Evolutionary conservation across 2,329 filamentous ascomycete genomes (phyloP).

Genomic region (Calonectria montana): DNA sequence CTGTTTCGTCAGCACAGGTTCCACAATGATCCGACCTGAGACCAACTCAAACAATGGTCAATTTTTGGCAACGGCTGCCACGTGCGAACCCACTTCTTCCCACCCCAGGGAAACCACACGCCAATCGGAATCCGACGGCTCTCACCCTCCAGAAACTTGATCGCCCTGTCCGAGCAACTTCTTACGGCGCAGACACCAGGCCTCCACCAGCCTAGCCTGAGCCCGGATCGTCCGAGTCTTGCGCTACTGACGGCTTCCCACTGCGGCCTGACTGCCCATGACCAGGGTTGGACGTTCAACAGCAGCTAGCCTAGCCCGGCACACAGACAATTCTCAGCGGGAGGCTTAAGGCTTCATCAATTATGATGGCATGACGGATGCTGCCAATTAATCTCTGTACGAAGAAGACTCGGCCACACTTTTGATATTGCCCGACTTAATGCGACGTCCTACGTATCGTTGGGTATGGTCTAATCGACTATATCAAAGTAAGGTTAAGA

Average conservation of each 20-base stretch:
- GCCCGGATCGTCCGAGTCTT: conserved; percentile 17
- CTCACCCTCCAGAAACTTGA: conserved; percentile 16
- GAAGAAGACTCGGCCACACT: conserved; percentile 15
- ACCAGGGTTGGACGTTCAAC: conserved; percentile 7
- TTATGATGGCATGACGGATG: conserved; percentile 10
- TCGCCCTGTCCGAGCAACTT: conserved; percentile 12
- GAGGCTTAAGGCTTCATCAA: background rate
- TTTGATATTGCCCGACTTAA: conserved; percentile 2
- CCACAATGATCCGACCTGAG: conserved; percentile 39
- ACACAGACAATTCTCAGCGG: background rate
- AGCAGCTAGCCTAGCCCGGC: conserved; percentile 5
- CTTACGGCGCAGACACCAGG: conserved; percentile 1
- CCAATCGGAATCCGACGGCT: conserved; percentile 35
- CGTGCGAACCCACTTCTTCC: conserved; percentile 30
- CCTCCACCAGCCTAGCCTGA: conserved; percentile 4
- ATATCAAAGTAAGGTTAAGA: background rate
- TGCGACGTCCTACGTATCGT: background rate
- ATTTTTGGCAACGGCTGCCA: conserved; percentile 39
- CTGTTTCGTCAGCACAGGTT: background rate
- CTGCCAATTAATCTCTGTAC: conserved; percentile 1
- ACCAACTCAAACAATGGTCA: conserved; percentile 39
- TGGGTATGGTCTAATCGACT: background rate
- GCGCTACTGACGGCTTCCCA: conserved; percentile 1
- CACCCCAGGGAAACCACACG: conserved; percentile 1
- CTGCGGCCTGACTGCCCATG: background rate